Evolutionary conservation across 2,329 filamentous ascomycete genomes (phyloP).

Genomic region (Amylocarpus encephaloides): DNA sequence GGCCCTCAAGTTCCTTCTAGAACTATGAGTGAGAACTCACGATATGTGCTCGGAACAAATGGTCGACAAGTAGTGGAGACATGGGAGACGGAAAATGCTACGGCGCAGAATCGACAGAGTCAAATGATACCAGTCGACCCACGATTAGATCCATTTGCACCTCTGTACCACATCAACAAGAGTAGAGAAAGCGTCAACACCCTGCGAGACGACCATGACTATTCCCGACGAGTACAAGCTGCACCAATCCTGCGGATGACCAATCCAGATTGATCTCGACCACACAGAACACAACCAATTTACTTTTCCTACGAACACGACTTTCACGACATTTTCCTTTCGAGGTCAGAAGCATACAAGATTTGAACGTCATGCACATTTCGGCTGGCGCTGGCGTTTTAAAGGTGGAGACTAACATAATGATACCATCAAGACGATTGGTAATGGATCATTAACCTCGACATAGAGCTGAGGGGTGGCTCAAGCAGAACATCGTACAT

Average conservation of each 20-base stretch:
- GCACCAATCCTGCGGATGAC: slow-evolving; percentile 50
- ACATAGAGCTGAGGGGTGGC: background rate
- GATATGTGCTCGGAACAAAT: slow-evolving; percentile 32
- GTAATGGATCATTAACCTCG: slow-evolving; percentile 1
- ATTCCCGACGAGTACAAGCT: slow-evolving; percentile 47
- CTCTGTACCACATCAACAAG: slow-evolving; percentile 50
- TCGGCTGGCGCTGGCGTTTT: slow-evolving; percentile 20
- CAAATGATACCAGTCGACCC: slow-evolving; percentile 56
- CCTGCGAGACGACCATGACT: slow-evolving; percentile 58
- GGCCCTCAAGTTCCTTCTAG: slow-evolving; percentile 18
- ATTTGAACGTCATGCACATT: slow-evolving; percentile 19
- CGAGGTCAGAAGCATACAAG: slow-evolving; percentile 16
- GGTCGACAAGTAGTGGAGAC: slow-evolving; percentile 29
- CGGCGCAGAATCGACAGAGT: slow-evolving; percentile 37
- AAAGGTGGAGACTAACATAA: slow-evolving; percentile 5
- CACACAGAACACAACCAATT: background rate
- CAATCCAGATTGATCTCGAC: slow-evolving; percentile 50
- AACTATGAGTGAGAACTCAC: slow-evolving; percentile 33
- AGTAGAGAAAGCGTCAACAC: slow-evolving; percentile 60
- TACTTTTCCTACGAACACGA: slow-evolving; percentile 20
- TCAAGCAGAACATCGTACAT: background rate
- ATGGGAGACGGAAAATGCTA: slow-evolving; percentile 25
- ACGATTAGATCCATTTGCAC: slow-evolving; percentile 54
- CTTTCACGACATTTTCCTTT: slow-evolving; percentile 19
- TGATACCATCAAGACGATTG: slow-evolving; percentile 8